Evolutionary conservation across 768 basidiomycete genomes (phyloP), one percentile per base, ranked within the genome.

Genomic region (Tricholomella constricta): DNA sequence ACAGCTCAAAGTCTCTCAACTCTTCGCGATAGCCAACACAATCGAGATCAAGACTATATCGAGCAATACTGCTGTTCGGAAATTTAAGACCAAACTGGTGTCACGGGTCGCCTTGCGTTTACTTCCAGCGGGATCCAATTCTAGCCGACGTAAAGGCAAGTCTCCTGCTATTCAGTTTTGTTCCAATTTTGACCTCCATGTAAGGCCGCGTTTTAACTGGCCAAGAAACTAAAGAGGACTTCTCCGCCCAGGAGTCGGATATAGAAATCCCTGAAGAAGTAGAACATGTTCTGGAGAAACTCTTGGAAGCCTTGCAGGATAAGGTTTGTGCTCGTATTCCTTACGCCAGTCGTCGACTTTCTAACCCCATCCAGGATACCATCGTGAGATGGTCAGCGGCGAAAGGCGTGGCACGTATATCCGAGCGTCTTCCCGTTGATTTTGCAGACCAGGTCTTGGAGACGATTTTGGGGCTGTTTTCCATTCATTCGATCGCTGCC

Each of bases 321-420:
- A 90, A 85, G 69, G 95, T 95, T 55, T 32, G 68, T 62, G 37
- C 17, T 22, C 7, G 3, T 27, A 17, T 52, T 38, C 38, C 29
- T 52, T 22, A 48, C 45, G 46, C 32, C n/a, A 29, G 41, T 56
- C n/a, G 32, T 34, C 23, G 7, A 34, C 48, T 31, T 50, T 40
- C 22, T 43, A 22, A 32, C 19, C 17, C 40, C 10, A 25, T 55
- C 14, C 59, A 98, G 95, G 95, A 97, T 62, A 98, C 96, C 0
- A 76, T 94, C 23, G 93, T 98, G 11, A 88, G 97, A 45, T 98
- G 92, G 83, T 94, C 96, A 12, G 84, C 93, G 4, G 91, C 97
- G 9, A 99, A 98, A 69, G 91, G 90, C 34, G 73, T 98, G 8
- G 90, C 94, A 7, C 84, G 94, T 6, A 81, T 98, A 40, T 79